A percentile compares a stretch with the other conserved stretches of the same genome.
Evolutionary conservation across 108 stramenopile species (phyloP).

Genomic region (Pseudonitzschia multistriata): DNA sequence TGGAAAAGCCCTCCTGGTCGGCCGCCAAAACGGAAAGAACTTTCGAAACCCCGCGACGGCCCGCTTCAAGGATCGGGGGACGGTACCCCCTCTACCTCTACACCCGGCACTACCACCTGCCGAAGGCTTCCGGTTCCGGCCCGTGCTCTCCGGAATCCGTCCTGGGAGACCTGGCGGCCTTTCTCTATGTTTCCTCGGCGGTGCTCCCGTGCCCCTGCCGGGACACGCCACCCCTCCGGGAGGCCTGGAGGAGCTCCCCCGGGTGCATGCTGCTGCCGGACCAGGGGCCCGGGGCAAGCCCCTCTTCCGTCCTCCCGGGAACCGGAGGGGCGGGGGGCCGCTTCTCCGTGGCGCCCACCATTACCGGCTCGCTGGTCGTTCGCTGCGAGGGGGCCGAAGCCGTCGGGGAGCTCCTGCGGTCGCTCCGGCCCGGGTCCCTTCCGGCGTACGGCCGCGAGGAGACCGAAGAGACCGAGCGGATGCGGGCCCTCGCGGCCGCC

Average conservation of each 20-base stretch:
- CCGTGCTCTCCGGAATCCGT: neutral
- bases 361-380: conserved; percentile 15
- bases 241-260: neutral
- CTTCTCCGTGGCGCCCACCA: conserved; percentile 3
- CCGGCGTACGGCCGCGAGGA: neutral
- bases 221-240: neutral
- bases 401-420: neutral
- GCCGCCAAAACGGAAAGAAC: too few species aligned
- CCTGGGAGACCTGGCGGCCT: neutral
- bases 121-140: neutral
- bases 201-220: neutral
- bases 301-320: neutral
- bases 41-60: neutral
- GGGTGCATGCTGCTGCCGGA: conserved; percentile 9
- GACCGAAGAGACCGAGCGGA: neutral
- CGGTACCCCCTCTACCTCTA: conserved; percentile 3
- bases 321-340: neutral
- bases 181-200: neutral
- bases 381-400: neutral
- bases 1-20: conserved; percentile 9
- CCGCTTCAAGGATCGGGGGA: neutral
- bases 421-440: neutral
- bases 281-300: too few species aligned
- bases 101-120: neutral
- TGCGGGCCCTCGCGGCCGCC: neutral